Conservation (phyloP, 148 eudicot species). For the Chenopodium album region DNA sequence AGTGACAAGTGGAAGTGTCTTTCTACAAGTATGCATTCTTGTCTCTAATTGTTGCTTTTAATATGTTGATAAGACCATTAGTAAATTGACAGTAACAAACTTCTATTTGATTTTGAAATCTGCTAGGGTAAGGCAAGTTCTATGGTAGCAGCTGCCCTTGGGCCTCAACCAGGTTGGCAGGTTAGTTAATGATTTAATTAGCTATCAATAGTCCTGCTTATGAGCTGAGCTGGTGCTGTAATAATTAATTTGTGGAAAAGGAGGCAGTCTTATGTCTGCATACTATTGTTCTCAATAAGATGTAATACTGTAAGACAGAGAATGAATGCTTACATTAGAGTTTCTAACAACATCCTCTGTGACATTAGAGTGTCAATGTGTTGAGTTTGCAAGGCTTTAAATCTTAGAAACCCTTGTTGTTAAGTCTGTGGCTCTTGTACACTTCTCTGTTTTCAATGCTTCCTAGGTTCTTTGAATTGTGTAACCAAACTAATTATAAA, state of each 20-base stretch:
- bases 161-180: conserved; percentile 93
- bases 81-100: not conserved
- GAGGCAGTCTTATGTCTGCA: not conserved
- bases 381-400: not conserved
- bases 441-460: not conserved
- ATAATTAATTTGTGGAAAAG: not conserved
- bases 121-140: conserved; percentile 92
- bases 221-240: not conserved
- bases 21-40: conserved; percentile 67
- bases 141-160: conserved; percentile 90
- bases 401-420: not conserved
- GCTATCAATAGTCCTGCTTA: not conserved
- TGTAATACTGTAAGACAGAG: not conserved
- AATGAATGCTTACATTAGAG: not conserved
- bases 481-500: not conserved
- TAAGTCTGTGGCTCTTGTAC: not conserved
- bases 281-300: not conserved
- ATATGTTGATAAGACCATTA: not conserved
- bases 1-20: conserved; percentile 69
- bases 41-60: conserved; percentile 9
- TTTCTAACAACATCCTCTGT: not conserved
- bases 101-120: not conserved
- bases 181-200: conserved; percentile 36
- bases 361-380: not conserved
- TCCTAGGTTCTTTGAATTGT: not conserved